These are phyloP conservation scores for Aegilops umbellulata DNA, from an alignment of 176 grass and related monocot genomes.

Conservation along the genomic window DNA sequence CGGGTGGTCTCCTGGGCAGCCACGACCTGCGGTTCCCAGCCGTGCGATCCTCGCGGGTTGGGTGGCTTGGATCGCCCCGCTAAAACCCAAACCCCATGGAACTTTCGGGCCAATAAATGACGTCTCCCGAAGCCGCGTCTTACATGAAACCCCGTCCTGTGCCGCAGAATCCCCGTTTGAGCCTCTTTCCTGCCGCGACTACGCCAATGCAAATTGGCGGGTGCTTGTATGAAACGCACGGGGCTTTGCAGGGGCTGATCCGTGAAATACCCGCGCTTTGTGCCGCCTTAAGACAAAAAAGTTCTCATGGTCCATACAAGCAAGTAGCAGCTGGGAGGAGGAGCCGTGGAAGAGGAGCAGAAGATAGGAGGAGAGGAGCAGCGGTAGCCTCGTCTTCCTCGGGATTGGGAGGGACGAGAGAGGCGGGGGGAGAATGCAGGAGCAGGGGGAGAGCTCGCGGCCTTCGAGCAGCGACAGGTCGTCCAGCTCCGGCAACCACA, in stretches of 20 bases:
- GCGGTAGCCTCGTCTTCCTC: not conserved
- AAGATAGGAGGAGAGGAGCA: constrained; percentile 13
- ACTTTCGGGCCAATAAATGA: constrained; percentile 21
- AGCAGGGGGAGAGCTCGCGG: constrained; percentile 73
- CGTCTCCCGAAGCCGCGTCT: not conserved
- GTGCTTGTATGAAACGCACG: fast-evolving
- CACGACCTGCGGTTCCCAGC: not conserved
- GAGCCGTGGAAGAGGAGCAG: not conserved
- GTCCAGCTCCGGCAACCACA: constrained; percentile 77
- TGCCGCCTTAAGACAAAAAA: constrained; percentile 21
- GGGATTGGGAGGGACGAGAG: not conserved
- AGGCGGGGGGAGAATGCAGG: constrained; percentile 43
- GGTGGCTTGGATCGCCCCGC: constrained; percentile 11
- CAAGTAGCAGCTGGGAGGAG: not conserved
- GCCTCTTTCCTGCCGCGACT: fast-evolving
- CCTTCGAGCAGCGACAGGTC: constrained; percentile 96
- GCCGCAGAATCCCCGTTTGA: fast-evolving
- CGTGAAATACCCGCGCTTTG: not conserved
- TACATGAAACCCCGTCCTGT: fast-evolving
- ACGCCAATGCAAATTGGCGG: fast-evolving
- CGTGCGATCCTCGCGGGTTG: not conserved
- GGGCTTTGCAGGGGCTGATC: not conserved
- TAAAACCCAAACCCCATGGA: constrained; percentile 34
- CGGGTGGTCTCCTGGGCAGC: constrained; percentile 39
- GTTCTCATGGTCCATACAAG: constrained; percentile 25